Conservation (phyloP, 2,329 filamentous ascomycete species). For the Cytospora piceae region DNA sequence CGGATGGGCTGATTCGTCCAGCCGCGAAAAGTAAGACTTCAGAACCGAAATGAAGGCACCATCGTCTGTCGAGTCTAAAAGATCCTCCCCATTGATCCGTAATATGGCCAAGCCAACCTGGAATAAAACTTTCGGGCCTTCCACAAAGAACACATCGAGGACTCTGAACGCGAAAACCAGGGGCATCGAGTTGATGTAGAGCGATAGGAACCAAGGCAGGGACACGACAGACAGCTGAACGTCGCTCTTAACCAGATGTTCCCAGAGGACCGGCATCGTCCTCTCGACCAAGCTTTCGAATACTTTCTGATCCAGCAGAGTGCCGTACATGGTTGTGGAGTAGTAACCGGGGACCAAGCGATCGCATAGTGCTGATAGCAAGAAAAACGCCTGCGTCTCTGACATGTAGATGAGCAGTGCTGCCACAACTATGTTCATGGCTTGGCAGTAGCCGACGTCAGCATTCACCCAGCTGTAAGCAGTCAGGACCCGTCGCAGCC, state of each 20-base stretch:
- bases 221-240: slow-evolving; percentile 97
- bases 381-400: slow-evolving; percentile 91
- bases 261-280: slow-evolving; percentile 98
- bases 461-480: slow-evolving; percentile 97
- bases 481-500: slow-evolving; percentile 86
- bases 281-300: slow-evolving; percentile 98
- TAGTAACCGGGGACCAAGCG: slow-evolving; percentile 95
- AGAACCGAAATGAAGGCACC: slow-evolving; percentile 95
- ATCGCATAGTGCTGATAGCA: slow-evolving; percentile 89
- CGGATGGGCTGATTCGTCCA: slow-evolving; percentile 95
- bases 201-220: slow-evolving; percentile 93
- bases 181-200: slow-evolving; percentile 99
- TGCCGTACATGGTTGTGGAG: slow-evolving; percentile 99
- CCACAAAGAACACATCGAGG: slow-evolving; percentile 96
- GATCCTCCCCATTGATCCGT: slow-evolving; percentile 93
- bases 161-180: slow-evolving; percentile 96
- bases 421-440: slow-evolving; percentile 99
- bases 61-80: slow-evolving; percentile 90
- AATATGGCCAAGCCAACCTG: slow-evolving; percentile 97
- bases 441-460: slow-evolving; percentile 97
- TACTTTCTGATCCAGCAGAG: slow-evolving; percentile 91
- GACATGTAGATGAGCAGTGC: slow-evolving; percentile 99
- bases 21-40: slow-evolving; percentile 88
- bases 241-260: slow-evolving; percentile 94
- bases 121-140: slow-evolving; percentile 96